Base-by-base conservation (phyloP, 2,329 filamentous ascomycete species). In the Trichoderma brevicompactum region DNA sequence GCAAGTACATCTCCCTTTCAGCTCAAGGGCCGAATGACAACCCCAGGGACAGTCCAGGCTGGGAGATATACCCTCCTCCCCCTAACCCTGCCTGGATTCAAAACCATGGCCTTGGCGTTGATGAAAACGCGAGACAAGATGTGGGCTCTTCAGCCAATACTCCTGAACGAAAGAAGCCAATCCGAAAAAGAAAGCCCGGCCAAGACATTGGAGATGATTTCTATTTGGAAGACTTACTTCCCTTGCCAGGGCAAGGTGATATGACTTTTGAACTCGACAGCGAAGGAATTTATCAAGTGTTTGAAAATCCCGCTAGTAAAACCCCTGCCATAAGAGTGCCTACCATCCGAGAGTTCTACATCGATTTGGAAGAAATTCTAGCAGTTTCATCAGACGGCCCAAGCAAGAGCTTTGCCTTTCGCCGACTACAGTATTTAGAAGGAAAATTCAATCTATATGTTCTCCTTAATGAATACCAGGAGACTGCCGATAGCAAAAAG, bases 401-500 rank as follows among this genome's bases (percentile, higher is more conserved):
- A 0, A 94, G 90, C 77, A 99, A 99, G 79, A 97, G 93, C 73
- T 98, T 98, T 78, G 94, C 95, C 1, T 99, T 96, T 77, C 89
- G 94, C 63, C 89, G 96, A 12, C 83, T 99, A 56, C 94, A 97
- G 72, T 99, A 98, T 75, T 82, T 99, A 8, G 95, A 99, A 79
- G 94, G 93, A 66, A 97, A 97, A 75, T 98, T 97, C 80, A 96
- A 97, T 74, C 85, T 99, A 23, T 97, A 99, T 75, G 87, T 89
- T 36, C 85, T 99, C 41, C 81, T 98, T 66, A 98, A 99, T 75
- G 95, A 97, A 77, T 98, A 98, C 71, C 94, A 98, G 75, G 95
- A 99, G 78, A 95, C 96, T 61, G 94, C 95, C 66, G 95, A 99
- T 80, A 97, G 92, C 77, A 99, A 99, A 78, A 94, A 92, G 72